Base-by-base conservation (phyloP, 192 early-diverging fungal genomes). In the Coemansia sp. region DNA sequence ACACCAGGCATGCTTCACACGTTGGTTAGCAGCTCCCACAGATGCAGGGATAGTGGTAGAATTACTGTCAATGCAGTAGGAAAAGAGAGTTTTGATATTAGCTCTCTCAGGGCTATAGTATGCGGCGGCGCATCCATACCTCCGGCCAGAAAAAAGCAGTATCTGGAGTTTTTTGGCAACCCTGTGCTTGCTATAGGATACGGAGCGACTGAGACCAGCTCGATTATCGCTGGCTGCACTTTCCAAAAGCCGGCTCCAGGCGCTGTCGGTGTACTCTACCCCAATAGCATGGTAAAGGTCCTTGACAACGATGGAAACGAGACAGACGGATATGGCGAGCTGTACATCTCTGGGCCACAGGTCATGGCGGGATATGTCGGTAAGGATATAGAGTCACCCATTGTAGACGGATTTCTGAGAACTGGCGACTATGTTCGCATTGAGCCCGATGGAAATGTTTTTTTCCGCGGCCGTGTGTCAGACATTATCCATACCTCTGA, bases 361-460 rank as follows among this genome's bases (percentile, higher is more conserved):
- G 68, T 97, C 52, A 96, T 94, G 91, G 63, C 67, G 20, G 94
- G 93, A 1, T 97, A 97, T 65, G 75, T 89, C 48, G 93, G 92
- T 64, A 89, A 89, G 55, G 89, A 87, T 7, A 91, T 88, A 10
- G 48, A 61, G 42, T 81, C 87, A 6, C 85, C 87, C 0, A 81
- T 94, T 57, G 86, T 85, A 56, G 29, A 56, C 32, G 92, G 93
- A 0, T 97, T 85, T 76, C 67, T 95, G 45, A 88, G 87, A 38
- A 93, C 90, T 4, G 90, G 90, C 20, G 96, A 98, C 72, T 78
- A 93, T 51, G 93, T 83, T 7, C 51, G 80, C 1, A 71, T 88
- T 7, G 85, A 87, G 63, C 73, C 81, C 33, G 61, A 91, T 18
- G 91, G 89, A 8, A 50, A 85, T 32, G 83, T 89, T 57, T 87